Evolutionary conservation across 1,139 yeast species (phyloP).

Genomic region (Sugiyamaella japonica): DNA sequence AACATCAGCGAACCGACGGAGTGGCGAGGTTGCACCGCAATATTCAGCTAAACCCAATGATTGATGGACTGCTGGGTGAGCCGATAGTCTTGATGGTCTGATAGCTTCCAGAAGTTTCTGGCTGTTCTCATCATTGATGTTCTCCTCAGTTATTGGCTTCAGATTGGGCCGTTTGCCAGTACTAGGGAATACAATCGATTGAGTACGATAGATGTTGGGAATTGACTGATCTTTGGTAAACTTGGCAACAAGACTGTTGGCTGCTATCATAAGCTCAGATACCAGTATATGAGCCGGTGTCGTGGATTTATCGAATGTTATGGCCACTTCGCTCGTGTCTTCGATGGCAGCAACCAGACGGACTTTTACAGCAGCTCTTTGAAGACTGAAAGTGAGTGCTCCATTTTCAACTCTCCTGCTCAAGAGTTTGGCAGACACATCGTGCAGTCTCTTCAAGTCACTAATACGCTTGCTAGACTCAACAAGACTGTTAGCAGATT

Average conservation of each 20-base stretch:
- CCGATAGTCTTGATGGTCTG: conserved; percentile 36
- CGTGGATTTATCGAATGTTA: neutral
- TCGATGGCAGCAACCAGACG: neutral
- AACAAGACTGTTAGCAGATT: conserved; percentile 7
- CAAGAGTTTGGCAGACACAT: conserved; percentile 41
- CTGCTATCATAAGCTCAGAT: conserved; percentile 77
- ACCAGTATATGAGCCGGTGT: conserved; percentile 48
- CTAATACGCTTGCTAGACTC: conserved; percentile 8
- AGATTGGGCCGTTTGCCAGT: conserved; percentile 26
- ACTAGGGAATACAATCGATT: conserved; percentile 43
- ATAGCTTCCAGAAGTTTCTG: conserved; percentile 29
- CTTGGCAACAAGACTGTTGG: conserved; percentile 63
- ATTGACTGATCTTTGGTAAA: conserved; percentile 50
- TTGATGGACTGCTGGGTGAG: conserved; percentile 51
- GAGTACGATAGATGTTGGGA: conserved; percentile 60
- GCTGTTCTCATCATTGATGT: neutral
- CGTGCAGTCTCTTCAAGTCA: conserved; percentile 43
- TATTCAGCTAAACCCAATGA: conserved; percentile 66
- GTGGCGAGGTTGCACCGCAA: conserved; percentile 83
- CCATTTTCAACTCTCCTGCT: conserved; percentile 23
- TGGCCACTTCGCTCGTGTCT: neutral
- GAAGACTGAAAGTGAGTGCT: conserved; percentile 20
- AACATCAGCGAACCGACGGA: conserved; percentile 82
- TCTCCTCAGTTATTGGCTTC: neutral
- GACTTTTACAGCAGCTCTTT: conserved; percentile 21